Evolutionary conservation across 2,329 filamentous ascomycete species (phyloP).

Genomic region (Pseudogymnoascus sp.): DNA sequence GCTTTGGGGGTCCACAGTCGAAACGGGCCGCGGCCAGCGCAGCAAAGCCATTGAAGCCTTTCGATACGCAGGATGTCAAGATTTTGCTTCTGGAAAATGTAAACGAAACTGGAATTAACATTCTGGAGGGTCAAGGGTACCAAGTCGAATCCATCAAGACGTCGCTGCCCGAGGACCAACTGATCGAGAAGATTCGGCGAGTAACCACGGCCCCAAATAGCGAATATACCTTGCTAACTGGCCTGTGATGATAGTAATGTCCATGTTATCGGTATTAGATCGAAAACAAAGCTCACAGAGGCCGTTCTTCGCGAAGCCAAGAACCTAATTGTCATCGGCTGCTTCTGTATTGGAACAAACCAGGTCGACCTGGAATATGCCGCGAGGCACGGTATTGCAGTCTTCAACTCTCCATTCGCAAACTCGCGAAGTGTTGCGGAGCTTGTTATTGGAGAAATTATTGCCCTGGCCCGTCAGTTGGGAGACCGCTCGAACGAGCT

Average conservation of each 20-base stretch:
- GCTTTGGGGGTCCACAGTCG: constrained; percentile 43
- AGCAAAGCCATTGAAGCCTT: constrained; percentile 81
- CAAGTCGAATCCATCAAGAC: constrained; percentile 89
- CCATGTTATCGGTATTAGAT: constrained; percentile 95
- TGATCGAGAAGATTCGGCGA: constrained; percentile 93
- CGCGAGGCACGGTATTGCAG: constrained; percentile 78
- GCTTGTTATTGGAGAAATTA: constrained; percentile 90
- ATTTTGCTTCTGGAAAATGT: constrained; percentile 94
- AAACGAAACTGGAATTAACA: constrained; percentile 79
- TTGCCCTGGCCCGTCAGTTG: constrained; percentile 81
- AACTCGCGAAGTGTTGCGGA: constrained; percentile 97
- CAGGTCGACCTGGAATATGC: constrained; percentile 83
- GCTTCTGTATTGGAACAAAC: constrained; percentile 98
- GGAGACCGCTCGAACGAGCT: constrained; percentile 90
- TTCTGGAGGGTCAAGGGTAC: constrained; percentile 79
- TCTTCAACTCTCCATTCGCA: constrained; percentile 98
- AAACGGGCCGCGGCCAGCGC: constrained; percentile 36
- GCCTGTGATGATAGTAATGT: constrained; percentile 57
- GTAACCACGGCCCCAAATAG: constrained; percentile 24
- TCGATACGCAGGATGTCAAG: constrained; percentile 92
- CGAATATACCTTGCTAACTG: constrained; percentile 15
- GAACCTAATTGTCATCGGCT: constrained; percentile 91
- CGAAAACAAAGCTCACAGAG: constrained; percentile 89
- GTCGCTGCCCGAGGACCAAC: constrained; percentile 81
- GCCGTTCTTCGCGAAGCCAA: constrained; percentile 81